Percentiles rank a stretch among this genome's conserved stretches.
Conservation (phyloP, 768 basidiomycete genomes). For the Pleurotus djamor region DNA sequence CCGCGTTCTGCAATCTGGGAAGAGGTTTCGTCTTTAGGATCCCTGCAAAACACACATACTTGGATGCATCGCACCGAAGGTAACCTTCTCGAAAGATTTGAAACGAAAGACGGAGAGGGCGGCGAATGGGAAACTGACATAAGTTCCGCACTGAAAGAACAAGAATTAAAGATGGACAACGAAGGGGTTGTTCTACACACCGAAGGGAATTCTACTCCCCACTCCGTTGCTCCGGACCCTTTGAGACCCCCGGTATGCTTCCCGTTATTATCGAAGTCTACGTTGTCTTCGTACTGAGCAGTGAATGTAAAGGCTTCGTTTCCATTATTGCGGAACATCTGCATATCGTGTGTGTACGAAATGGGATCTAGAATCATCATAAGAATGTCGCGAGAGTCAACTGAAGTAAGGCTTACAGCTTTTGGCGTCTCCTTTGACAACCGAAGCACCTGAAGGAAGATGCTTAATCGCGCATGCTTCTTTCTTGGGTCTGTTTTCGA, state of each 20-base stretch:
- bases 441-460: background rate
- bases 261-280: background rate
- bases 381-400: background rate
- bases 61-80: background rate
- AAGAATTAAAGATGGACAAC: too few relatives aligned
- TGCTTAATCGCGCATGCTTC: background rate
- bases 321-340: background rate
- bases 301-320: background rate
- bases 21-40: too few relatives aligned
- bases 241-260: background rate
- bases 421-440: background rate
- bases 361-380: background rate
- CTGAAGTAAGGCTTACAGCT: background rate
- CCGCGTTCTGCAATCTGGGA: too few relatives aligned
- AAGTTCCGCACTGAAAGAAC: background rate
- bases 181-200: too few relatives aligned
- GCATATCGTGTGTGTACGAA: background rate
- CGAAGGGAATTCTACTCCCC: too few relatives aligned
- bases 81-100: background rate
- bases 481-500: background rate
- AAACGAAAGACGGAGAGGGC: background rate
- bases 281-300: background rate
- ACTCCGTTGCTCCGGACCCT: background rate
- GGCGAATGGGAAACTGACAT: background rate
- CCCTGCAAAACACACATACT: too few relatives aligned